Percentiles rank a stretch among this genome's conserved stretches.
These are phyloP conservation scores for Stephanodiscus triporus DNA, from an alignment of 108 stramenopile genomes.

Conservation along the genomic window DNA sequence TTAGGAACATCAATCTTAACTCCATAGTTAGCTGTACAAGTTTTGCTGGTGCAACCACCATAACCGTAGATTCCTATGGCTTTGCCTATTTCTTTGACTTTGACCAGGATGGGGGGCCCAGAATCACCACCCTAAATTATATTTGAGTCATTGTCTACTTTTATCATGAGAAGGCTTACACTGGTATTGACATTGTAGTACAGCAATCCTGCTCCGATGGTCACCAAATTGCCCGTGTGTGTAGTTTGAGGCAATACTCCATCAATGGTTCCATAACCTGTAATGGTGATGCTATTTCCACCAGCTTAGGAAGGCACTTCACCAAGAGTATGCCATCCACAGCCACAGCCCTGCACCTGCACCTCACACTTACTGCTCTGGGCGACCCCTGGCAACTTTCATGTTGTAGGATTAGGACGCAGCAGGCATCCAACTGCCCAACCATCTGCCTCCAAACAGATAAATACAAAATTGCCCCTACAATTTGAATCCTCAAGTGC, in stretches of 20 bases:
- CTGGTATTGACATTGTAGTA: background rate
- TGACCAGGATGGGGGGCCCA: conserved; percentile 7
- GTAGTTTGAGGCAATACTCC: background rate
- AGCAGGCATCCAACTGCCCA: conserved; percentile 7
- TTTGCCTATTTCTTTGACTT: background rate
- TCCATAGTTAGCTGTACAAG: background rate
- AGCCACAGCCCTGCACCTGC: too few species aligned
- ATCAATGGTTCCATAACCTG: conserved; percentile 3
- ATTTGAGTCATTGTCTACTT: too few species aligned
- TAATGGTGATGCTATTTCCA: conserved; percentile 19
- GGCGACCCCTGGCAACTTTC: conserved; percentile 14
- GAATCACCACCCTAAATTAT: conserved; percentile 20
- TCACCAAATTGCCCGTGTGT: background rate
- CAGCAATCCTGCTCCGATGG: background rate
- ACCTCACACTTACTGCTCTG: conserved; percentile 11
- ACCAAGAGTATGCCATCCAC: conserved; percentile 17
- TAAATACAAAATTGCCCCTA: background rate
- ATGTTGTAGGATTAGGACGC: background rate
- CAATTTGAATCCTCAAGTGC: conserved; percentile 4
- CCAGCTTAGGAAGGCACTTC: background rate
- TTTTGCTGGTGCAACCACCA: background rate
- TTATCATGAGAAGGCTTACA: background rate
- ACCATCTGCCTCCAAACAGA: too few species aligned
- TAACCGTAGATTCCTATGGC: conserved; percentile 8
- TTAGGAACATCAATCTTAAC: background rate